Percentiles rank a stretch among this genome's conserved stretches.
These are phyloP conservation scores for Lachnellula cervina DNA, from an alignment of 2,329 filamentous ascomycete genomes.

Conservation along the genomic window DNA sequence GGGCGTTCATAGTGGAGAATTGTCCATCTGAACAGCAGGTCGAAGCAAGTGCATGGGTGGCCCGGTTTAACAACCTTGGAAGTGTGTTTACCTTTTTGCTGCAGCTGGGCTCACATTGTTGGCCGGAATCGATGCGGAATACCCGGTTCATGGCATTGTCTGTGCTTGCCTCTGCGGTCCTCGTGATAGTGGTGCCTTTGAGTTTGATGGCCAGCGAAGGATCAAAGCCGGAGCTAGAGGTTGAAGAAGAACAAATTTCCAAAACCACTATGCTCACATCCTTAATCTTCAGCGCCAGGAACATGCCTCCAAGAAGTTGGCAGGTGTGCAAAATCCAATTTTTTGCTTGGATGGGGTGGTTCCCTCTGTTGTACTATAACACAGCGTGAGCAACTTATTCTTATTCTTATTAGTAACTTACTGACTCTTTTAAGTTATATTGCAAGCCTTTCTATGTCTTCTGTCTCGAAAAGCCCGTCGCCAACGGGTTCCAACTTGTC, in stretches of 20 bases:
- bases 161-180: constrained; percentile 11
- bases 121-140: constrained; percentile 4
- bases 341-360: constrained; percentile 31
- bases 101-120: constrained; percentile 10
- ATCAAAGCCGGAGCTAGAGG: not conserved
- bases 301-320: constrained; percentile 14
- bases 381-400: constrained; percentile 21
- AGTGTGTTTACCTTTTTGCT: constrained; percentile 24
- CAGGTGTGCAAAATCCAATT: constrained; percentile 24
- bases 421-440: constrained; percentile 6
- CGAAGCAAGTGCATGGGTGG: constrained; percentile 29
- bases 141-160: constrained; percentile 23
- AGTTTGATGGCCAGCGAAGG: constrained; percentile 10
- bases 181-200: constrained; percentile 13
- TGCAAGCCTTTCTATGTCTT: constrained; percentile 6
- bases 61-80: constrained; percentile 28
- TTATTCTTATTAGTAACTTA: not conserved
- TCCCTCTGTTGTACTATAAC: constrained; percentile 32
- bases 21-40: constrained; percentile 27
- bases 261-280: not conserved
- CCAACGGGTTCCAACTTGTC: not conserved
- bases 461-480: not conserved
- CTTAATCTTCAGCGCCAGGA: not conserved
- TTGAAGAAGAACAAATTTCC: not conserved
- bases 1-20: constrained; percentile 28